These are phyloP conservation scores for Colletotrichum musae DNA, from an alignment of 2,329 filamentous ascomycete species.

Conservation along the genomic window DNA sequence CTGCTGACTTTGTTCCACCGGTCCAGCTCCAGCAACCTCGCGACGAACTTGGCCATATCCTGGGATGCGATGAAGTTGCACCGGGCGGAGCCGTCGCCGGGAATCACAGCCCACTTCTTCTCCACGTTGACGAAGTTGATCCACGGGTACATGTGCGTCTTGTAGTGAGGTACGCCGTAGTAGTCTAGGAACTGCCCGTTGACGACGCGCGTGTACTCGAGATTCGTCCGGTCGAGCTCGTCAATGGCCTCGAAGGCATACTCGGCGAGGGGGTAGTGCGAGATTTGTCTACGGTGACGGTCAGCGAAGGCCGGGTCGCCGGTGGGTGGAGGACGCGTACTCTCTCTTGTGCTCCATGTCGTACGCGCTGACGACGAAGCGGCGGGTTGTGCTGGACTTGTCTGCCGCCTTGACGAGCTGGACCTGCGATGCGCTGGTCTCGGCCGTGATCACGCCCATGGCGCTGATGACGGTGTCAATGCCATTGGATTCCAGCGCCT, in stretches of 20 bases:
- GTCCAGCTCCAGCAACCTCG: constrained; percentile 52
- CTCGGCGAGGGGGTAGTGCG: constrained; percentile 40
- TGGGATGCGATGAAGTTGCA: constrained; percentile 28
- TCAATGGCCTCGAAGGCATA: constrained; percentile 45
- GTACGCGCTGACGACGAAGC: constrained; percentile 61
- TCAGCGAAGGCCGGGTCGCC: neutral
- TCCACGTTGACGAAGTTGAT: constrained; percentile 30
- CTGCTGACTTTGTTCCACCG: constrained; percentile 55
- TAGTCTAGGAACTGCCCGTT: constrained; percentile 49
- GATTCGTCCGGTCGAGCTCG: constrained; percentile 27
- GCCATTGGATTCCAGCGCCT: constrained; percentile 51
- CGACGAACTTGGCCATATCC: constrained; percentile 51
- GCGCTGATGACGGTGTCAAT: constrained; percentile 61
- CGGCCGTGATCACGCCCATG: constrained; percentile 45
- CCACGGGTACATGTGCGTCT: constrained; percentile 49
- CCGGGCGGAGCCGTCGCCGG: constrained; percentile 32
- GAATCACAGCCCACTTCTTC: constrained; percentile 33
- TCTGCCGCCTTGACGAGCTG: constrained; percentile 61
- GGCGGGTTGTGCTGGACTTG: constrained; percentile 52
- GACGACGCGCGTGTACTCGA: constrained; percentile 42
- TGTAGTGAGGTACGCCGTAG: constrained; percentile 46
- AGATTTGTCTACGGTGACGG: constrained; percentile 38
- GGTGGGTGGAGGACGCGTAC: neutral
- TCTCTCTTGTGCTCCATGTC: constrained; percentile 48
- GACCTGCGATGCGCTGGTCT: constrained; percentile 50